A percentile compares a stretch with the other conserved stretches of the same genome.
phyloP scores from a whole-genome alignment of 108 stramenopile species.

The Stephanodiscus minutulus region DNA sequence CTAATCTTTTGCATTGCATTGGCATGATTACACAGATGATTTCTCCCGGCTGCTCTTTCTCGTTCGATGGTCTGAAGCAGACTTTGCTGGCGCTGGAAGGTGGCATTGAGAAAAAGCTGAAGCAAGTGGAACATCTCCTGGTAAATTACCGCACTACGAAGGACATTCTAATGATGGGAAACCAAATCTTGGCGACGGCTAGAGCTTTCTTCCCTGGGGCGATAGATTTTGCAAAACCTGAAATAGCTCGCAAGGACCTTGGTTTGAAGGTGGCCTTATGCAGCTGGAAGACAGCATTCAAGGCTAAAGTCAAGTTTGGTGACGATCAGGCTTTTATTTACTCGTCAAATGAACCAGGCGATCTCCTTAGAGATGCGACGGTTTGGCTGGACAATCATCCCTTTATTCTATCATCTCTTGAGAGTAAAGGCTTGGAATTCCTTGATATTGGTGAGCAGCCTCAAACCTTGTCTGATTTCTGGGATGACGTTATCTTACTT shows the following conservation, averaged over 20 bases:
- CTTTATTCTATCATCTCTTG: constrained; percentile 34
- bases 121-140: not conserved
- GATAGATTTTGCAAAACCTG: constrained; percentile 11
- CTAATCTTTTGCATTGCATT: too few relatives aligned
- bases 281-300: constrained; percentile 15
- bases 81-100: constrained; percentile 15
- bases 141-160: constrained; percentile 40
- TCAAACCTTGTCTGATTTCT: too few relatives aligned
- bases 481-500: too few relatives aligned
- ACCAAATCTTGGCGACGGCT: constrained; percentile 15
- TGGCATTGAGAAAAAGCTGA: constrained; percentile 23
- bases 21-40: constrained; percentile 12
- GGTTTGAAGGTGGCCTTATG: constrained; percentile 30
- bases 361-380: constrained; percentile 1
- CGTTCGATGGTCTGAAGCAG: constrained; percentile 44
- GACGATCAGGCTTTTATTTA: constrained; percentile 34
- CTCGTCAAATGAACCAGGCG: constrained; percentile 8
- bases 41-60: constrained; percentile 45
- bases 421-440: constrained; percentile 46
- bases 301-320: constrained; percentile 23
- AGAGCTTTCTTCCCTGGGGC: constrained; percentile 20
- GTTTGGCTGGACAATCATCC: constrained; percentile 39
- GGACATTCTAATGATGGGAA: constrained; percentile 32
- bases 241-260: constrained; percentile 36
- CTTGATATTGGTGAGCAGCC: constrained; percentile 24